A percentile compares a stretch with the other conserved stretches of the same genome.
phyloP scores from a whole-genome alignment of 129 eudicot species.

The carrot (Daucus carota) region DH1_v3.0 NC_030382.2:53832001-53832500 shows the following conservation, averaged over 20 bases:
- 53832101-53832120: neutral
- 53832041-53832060: neutral
- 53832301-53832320: constrained; percentile 76
- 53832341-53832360: neutral
- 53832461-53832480: neutral
- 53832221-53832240: constrained; percentile 87
- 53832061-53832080: neutral
- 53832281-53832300: constrained; percentile 86
- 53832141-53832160: constrained; percentile 41
- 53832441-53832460: neutral
- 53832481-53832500: neutral
- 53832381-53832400: neutral
- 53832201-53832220: constrained; percentile 78
- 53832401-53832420: neutral
- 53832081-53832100: neutral
- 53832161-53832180: constrained; percentile 93
- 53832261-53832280: constrained; percentile 67
- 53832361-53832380: neutral
- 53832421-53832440: neutral
- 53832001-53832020: neutral
- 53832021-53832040: neutral
- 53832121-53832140: constrained; percentile 16
- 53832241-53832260: constrained; percentile 89
- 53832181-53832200: constrained; percentile 83
- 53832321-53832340: constrained; percentile 49